phyloP scores from a whole-genome alignment of 495 filamentous ascomycete genomes.

The Extremus antarcticus region DNA sequence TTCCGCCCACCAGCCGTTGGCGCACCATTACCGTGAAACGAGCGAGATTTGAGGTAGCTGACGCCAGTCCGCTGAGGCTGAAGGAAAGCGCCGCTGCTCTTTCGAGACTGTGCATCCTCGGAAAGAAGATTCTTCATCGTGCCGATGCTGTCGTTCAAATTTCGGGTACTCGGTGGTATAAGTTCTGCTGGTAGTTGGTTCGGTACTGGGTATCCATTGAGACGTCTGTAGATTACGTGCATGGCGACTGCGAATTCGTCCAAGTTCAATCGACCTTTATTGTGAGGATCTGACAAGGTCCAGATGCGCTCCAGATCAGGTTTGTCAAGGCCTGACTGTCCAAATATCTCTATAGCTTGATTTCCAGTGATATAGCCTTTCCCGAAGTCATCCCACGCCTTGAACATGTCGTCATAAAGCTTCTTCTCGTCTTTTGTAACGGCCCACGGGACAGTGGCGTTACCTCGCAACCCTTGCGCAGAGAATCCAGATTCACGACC shows the following conservation, averaged over 20 bases:
- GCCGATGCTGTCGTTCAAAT: slow-evolving; percentile 82
- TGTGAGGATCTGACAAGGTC: slow-evolving; percentile 88
- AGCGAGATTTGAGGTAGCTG: slow-evolving; percentile 91
- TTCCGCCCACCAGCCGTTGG: slow-evolving; percentile 50
- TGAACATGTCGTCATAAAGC: slow-evolving; percentile 90
- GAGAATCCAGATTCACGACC: slow-evolving; percentile 87
- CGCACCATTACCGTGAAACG: slow-evolving; percentile 51
- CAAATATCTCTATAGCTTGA: slow-evolving; percentile 93
- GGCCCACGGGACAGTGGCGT: slow-evolving; percentile 94
- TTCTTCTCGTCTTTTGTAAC: slow-evolving; percentile 99
- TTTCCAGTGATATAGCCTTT: slow-evolving; percentile 91
- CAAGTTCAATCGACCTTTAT: slow-evolving; percentile 87
- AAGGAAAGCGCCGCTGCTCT: slow-evolving; percentile 71
- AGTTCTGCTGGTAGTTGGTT: slow-evolving; percentile 84
- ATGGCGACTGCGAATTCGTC: slow-evolving; percentile 98
- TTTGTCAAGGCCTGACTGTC: slow-evolving; percentile 87
- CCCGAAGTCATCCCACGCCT: slow-evolving; percentile 89
- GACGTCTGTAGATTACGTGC: slow-evolving; percentile 95
- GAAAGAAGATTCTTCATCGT: slow-evolving; percentile 87
- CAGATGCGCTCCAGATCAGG: slow-evolving; percentile 84
- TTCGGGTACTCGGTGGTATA: slow-evolving; percentile 89
- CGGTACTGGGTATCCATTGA: slow-evolving; percentile 94
- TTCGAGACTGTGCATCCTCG: slow-evolving; percentile 76
- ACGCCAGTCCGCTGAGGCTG: slow-evolving; percentile 95
- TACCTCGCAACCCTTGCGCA: slow-evolving; percentile 79